Conservation (phyloP, 1,284 basidiomycete species). For the Leccinum griseonigrum region DNA sequence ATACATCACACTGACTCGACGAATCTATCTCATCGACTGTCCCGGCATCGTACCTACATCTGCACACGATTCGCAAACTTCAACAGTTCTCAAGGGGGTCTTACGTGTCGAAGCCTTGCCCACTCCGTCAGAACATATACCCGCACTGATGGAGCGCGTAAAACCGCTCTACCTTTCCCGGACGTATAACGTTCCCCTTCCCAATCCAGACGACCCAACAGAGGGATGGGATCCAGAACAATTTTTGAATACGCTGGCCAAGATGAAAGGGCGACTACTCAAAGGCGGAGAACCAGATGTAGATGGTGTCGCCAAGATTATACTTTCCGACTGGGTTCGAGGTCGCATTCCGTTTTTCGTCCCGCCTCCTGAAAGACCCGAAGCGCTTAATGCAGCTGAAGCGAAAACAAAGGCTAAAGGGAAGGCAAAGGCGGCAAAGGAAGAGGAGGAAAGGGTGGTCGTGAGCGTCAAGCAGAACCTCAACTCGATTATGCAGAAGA, state of each 20-base stretch:
- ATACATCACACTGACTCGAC: slow-evolving; percentile 94
- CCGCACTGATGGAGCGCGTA: slow-evolving; percentile 84
- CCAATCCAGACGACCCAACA: slow-evolving; percentile 49
- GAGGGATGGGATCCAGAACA: slow-evolving; percentile 71
- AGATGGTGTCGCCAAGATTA: slow-evolving; percentile 92
- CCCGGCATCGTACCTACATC: slow-evolving; percentile 97
- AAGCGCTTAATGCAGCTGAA: slow-evolving; percentile 65
- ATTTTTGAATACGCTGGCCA: slow-evolving; percentile 84
- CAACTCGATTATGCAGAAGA: slow-evolving; percentile 82
- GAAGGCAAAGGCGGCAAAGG: slow-evolving; percentile 36
- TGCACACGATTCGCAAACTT: slow-evolving; percentile 86
- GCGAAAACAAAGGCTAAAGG: slow-evolving; percentile 51
- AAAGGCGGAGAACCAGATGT: slow-evolving; percentile 95
- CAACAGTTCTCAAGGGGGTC: slow-evolving; percentile 95
- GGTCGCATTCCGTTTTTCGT: slow-evolving; percentile 95
- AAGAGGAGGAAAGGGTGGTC: slow-evolving; percentile 33
- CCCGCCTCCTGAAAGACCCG: slow-evolving; percentile 70
- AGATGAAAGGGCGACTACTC: slow-evolving; percentile 88
- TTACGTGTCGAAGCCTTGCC: slow-evolving; percentile 95
- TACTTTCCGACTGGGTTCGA: slow-evolving; percentile 96
- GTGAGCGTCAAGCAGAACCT: slow-evolving; percentile 59
- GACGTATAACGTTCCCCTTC: slow-evolving; percentile 81
- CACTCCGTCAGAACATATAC: slow-evolving; percentile 93
- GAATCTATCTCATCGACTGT: slow-evolving; percentile 99
- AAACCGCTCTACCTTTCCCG: slow-evolving; percentile 91